Evolutionary conservation across 805 yeast species (phyloP).

Genomic region (Myxozyma sirexii): DNA sequence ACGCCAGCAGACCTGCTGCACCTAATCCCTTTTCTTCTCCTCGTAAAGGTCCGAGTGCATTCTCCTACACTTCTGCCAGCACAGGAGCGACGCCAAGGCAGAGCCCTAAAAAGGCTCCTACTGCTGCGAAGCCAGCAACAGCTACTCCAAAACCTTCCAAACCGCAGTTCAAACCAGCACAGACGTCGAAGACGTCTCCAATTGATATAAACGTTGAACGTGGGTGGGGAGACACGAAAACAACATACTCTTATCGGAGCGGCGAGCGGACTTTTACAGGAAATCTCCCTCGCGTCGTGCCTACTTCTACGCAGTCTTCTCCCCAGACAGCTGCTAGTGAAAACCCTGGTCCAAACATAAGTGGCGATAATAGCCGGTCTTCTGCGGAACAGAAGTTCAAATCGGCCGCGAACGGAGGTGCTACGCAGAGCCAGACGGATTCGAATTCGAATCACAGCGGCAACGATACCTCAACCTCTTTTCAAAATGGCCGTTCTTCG

Average conservation of each 20-base stretch:
- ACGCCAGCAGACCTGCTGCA: neutral
- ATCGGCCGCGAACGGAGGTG: no score
- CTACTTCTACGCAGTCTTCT: neutral
- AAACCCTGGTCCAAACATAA: neutral
- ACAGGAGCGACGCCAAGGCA: constrained; percentile 1
- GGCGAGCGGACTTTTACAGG: constrained; percentile 10
- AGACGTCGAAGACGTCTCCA: neutral
- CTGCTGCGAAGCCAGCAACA: neutral
- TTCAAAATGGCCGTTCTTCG: neutral
- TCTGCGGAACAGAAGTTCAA: no score
- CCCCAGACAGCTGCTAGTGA: constrained; percentile 2
- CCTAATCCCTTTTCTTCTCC: neutral
- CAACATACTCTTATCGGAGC: constrained; percentile 11
- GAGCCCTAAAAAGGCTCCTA: constrained; percentile 4
- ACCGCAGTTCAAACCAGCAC: neutral
- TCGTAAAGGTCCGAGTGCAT: constrained; percentile 12
- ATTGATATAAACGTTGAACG: neutral
- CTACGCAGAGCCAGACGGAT: no score
- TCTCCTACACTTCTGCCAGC: constrained; percentile 6
- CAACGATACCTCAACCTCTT: neutral
- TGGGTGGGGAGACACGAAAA: constrained; percentile 11
- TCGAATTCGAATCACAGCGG: no score
- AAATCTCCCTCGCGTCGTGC: constrained; percentile 1
- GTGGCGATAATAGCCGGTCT: no score
- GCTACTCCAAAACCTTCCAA: neutral